Conservation (phyloP, 225 moss, liverwort and hornwort species). For the Polytrichum formosum region DNA sequence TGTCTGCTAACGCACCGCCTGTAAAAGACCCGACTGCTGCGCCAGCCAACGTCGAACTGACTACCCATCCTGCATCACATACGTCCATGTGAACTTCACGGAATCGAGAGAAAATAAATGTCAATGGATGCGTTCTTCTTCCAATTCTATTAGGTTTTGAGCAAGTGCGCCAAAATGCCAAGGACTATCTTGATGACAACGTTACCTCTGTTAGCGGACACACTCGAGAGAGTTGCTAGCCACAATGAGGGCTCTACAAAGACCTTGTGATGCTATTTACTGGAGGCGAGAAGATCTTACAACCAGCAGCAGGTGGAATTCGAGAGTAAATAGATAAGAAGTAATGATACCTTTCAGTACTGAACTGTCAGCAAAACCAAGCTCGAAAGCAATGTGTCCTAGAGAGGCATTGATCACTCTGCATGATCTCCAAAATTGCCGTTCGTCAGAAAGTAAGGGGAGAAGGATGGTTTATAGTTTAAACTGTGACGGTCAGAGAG, state of each 20-base stretch:
- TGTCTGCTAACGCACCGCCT: slow-evolving; percentile 50
- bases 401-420: slow-evolving; percentile 53
- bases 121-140: too few relatives aligned
- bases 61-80: slow-evolving; percentile 46
- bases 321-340: background rate
- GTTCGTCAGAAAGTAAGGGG: slow-evolving; percentile 6
- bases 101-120: too few relatives aligned
- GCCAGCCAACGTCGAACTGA: slow-evolving; percentile 51
- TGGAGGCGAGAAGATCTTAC: too few relatives aligned
- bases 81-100: too few relatives aligned
- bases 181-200: background rate
- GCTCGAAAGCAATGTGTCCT: slow-evolving; percentile 39
- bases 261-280: too few relatives aligned
- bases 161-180: background rate
- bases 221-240: too few relatives aligned
- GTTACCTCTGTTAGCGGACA: too few relatives aligned
- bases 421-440: slow-evolving; percentile 15
- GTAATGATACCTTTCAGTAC: slow-evolving; percentile 45
- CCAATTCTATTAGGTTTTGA: background rate
- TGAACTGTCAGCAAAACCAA: slow-evolving; percentile 35
- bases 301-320: too few relatives aligned
- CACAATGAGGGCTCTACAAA: too few relatives aligned
- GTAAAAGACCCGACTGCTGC: slow-evolving; percentile 43
- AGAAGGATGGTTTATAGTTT: background rate
- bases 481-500: background rate